These are phyloP conservation scores for Diaporthe vaccinii DNA, from an alignment of 2,329 filamentous ascomycete species.

Conservation along the genomic window DNA sequence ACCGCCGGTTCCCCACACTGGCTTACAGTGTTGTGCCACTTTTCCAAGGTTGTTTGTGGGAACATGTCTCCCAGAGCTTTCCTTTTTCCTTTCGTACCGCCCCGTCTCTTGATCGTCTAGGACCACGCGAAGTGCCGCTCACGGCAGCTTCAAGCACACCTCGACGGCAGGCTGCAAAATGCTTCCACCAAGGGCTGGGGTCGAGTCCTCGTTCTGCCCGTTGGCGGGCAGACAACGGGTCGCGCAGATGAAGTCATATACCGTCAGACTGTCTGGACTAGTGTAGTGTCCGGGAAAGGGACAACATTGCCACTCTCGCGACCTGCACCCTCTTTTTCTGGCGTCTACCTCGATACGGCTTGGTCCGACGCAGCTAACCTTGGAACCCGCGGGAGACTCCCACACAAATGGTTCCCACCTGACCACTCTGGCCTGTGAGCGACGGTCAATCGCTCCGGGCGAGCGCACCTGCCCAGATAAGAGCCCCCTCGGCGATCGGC, in stretches of 20 bases:
- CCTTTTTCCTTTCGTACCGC: neutral
- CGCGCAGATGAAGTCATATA: neutral
- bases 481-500: slow-evolving; percentile 10
- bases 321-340: neutral
- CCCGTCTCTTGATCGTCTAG: neutral
- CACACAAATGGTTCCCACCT: slow-evolving; percentile 19
- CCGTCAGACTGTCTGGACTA: slow-evolving; percentile 1
- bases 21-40: neutral
- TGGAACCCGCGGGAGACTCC: slow-evolving; percentile 16
- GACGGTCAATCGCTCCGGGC: slow-evolving; percentile 6
- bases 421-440: slow-evolving; percentile 17
- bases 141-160: neutral
- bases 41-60: neutral
- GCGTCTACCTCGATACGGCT: slow-evolving; percentile 22
- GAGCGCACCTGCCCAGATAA: slow-evolving; percentile 18
- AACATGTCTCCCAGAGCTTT: neutral
- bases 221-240: neutral
- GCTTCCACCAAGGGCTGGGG: neutral
- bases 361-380: slow-evolving; percentile 7
- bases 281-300: neutral
- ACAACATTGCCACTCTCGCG: slow-evolving; percentile 17
- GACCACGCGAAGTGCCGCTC: neutral
- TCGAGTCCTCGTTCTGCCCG: neutral
- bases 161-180: neutral
- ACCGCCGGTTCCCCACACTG: slow-evolving; percentile 27